phyloP scores from a whole-genome alignment of 495 filamentous ascomycete genomes.

The Penicillium crystallinum region DNA sequence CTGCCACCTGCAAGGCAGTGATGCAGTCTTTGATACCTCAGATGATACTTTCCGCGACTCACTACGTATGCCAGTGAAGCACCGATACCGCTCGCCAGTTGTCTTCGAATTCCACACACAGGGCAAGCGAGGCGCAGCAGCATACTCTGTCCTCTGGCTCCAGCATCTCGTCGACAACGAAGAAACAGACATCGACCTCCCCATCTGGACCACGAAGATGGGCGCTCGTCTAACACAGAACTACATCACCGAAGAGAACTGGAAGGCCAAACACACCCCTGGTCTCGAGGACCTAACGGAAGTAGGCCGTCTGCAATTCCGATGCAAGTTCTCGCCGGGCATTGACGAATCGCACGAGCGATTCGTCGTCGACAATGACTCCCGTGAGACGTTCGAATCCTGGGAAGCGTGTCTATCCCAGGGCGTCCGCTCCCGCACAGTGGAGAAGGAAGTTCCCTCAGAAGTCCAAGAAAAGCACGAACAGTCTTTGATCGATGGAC shows the following conservation, averaged over 20 bases:
- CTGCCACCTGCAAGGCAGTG: conserved; percentile 55
- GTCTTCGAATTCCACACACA: conserved; percentile 77
- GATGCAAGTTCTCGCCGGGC: conserved; percentile 76
- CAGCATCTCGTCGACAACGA: conserved; percentile 78
- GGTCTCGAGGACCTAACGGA: conserved; percentile 67
- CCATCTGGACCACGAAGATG: conserved; percentile 78
- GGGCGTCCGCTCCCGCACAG: conserved; percentile 65
- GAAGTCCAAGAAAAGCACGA: conserved; percentile 70
- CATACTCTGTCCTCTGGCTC: conserved; percentile 80
- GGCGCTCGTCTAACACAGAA: conserved; percentile 77
- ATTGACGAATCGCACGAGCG: conserved; percentile 80
- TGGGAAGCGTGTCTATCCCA: conserved; percentile 89
- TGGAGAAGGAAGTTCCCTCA: conserved; percentile 62
- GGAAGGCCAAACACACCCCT: conserved; percentile 51
- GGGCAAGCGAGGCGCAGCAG: conserved; percentile 61
- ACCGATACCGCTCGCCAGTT: conserved; percentile 80
- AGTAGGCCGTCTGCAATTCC: conserved; percentile 75
- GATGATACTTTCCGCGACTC: conserved; percentile 49
- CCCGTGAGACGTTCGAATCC: conserved; percentile 85
- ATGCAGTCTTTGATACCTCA: conserved; percentile 63
- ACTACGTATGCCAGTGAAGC: conserved; percentile 79
- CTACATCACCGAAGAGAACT: conserved; percentile 74
- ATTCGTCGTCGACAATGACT: conserved; percentile 83
- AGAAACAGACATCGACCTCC: conserved; percentile 68
- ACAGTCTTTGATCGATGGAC: conserved; percentile 65